Evolutionary conservation across 2,329 filamentous ascomycete genomes (phyloP).

Genomic region (Aureobasidium mangrovei): DNA sequence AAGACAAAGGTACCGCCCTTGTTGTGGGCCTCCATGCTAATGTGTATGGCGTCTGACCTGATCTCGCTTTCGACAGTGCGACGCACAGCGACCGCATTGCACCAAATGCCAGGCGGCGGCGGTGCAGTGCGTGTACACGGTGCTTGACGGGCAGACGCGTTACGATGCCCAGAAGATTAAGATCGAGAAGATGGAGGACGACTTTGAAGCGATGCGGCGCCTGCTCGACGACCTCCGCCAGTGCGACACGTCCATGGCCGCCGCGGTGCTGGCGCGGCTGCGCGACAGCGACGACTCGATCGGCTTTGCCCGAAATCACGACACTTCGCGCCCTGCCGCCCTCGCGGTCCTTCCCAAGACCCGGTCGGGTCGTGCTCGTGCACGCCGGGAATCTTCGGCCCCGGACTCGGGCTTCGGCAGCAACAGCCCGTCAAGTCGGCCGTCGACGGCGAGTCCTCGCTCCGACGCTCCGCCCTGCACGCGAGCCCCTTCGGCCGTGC

Average conservation of each 20-base stretch:
- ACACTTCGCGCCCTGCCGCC: neutral
- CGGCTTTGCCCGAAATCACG: neutral
- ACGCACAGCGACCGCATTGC: neutral
- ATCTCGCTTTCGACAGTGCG: neutral
- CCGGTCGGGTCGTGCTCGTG: neutral
- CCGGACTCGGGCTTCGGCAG: neutral
- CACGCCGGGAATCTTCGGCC: neutral
- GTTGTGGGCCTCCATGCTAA: neutral
- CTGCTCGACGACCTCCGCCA: neutral
- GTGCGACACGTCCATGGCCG: neutral
- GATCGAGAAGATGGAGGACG: neutral
- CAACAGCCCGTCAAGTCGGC: neutral
- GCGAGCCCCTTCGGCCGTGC: neutral
- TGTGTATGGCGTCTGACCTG: neutral
- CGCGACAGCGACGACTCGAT: neutral
- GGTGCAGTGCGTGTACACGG: neutral
- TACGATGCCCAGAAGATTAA: neutral
- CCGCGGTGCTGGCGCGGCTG: neutral
- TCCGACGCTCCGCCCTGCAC: neutral
- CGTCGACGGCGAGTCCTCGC: neutral
- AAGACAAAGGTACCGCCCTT: neutral
- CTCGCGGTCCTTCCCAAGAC: neutral
- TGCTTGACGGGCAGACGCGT: neutral
- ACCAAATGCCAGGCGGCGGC: neutral
- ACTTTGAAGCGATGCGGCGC: neutral